phyloP scores from a whole-genome alignment of 2,329 filamentous ascomycete genomes.

The Alternaria arbusti region DNA sequence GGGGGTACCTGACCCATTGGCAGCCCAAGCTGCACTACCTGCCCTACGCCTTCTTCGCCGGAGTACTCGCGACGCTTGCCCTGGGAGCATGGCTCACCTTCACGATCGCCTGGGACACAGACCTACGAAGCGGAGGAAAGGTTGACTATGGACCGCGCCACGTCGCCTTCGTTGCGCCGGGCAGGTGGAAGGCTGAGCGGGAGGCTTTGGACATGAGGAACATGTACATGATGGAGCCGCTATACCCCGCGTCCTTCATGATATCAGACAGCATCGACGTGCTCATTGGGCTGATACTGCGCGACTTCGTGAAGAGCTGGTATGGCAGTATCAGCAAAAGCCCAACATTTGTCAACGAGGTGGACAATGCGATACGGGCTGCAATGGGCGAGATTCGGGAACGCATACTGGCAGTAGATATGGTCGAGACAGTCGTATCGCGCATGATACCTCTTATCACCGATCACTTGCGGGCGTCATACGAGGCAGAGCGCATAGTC shows the following conservation, averaged over 20 bases:
- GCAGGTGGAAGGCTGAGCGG: conserved; percentile 74
- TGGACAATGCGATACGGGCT: conserved; percentile 78
- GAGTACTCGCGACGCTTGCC: conserved; percentile 63
- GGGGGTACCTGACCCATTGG: conserved; percentile 85
- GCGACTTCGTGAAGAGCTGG: conserved; percentile 89
- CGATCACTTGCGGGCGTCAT: conserved; percentile 86
- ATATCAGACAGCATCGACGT: conserved; percentile 83
- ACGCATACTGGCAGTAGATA: conserved; percentile 75
- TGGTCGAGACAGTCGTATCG: conserved; percentile 82
- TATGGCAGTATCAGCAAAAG: conserved; percentile 84
- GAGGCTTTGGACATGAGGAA: conserved; percentile 69
- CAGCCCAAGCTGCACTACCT: conserved; percentile 82
- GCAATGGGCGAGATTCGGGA: conserved; percentile 75
- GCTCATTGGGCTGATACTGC: conserved; percentile 75
- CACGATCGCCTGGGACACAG: conserved; percentile 61
- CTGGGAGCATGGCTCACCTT: conserved; percentile 65
- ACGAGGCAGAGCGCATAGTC: conserved; percentile 85
- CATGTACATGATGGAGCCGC: conserved; percentile 68
- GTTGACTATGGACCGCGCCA: conserved; percentile 50
- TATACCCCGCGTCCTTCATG: conserved; percentile 77
- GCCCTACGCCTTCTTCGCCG: conserved; percentile 81
- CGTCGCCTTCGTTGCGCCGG: conserved; percentile 66
- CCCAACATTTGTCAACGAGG: conserved; percentile 81
- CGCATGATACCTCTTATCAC: conserved; percentile 88
- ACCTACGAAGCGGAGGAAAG: conserved; percentile 47